Percentiles rank a stretch among this genome's conserved stretches.
Evolutionary conservation across 179 eudicot species (phyloP).

Genomic region (Sideroxylon spinosum): DNA sequence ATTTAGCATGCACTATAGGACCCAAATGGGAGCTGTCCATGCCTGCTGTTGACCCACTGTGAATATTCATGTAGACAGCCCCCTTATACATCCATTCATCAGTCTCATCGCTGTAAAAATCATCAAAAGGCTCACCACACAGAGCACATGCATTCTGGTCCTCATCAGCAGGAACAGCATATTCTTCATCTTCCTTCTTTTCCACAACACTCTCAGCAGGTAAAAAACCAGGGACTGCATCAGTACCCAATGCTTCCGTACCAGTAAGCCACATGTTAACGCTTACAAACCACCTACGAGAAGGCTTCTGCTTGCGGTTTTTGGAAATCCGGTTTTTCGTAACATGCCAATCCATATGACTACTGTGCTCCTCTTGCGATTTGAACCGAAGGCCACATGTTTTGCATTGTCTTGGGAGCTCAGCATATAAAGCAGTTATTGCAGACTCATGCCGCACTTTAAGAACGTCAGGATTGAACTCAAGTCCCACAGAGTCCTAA

Average conservation of each 20-base stretch:
- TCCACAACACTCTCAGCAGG: constrained; percentile 64
- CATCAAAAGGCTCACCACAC: constrained; percentile 87
- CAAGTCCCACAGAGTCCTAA: constrained; percentile 77
- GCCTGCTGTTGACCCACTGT: constrained; percentile 48
- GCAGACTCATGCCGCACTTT: constrained; percentile 75
- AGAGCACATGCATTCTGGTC: constrained; percentile 77
- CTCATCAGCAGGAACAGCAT: constrained; percentile 93
- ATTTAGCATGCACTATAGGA: constrained; percentile 93
- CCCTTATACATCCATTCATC: constrained; percentile 99
- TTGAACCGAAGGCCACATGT: constrained; percentile 90
- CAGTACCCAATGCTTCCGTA: constrained; percentile 78
- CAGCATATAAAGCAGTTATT: constrained; percentile 63
- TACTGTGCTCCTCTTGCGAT: constrained; percentile 85
- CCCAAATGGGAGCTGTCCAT: constrained; percentile 77
- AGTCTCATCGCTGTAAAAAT: constrained; percentile 81
- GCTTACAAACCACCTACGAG: constrained; percentile 91
- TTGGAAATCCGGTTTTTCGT: constrained; percentile 68
- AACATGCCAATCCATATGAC: constrained; percentile 99
- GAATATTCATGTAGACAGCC: constrained; percentile 80
- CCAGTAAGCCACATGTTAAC: constrained; percentile 84
- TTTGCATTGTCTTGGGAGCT: constrained; percentile 87
- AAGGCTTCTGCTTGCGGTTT: constrained; percentile 81
- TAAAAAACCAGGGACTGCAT: constrained; percentile 67
- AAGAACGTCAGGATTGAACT: constrained; percentile 68
- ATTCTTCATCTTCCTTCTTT: constrained; percentile 67